phyloP scores from a whole-genome alignment of 2,329 filamentous ascomycete species.

The Aspergillus ibericus region DNA sequence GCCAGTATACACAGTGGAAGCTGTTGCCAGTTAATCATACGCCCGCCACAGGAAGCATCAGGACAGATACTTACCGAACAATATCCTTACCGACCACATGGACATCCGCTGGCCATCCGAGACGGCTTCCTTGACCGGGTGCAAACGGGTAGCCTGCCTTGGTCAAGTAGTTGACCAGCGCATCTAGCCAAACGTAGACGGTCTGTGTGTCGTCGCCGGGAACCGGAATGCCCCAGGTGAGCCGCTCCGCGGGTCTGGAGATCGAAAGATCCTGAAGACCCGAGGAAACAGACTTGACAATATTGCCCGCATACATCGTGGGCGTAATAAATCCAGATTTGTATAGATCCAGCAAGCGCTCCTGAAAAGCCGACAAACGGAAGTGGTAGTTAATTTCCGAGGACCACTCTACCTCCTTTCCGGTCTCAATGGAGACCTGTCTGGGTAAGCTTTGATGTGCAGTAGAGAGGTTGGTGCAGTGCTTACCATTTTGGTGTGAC shows the following conservation, averaged over 20 bases:
- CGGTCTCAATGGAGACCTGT: slow-evolving; percentile 74
- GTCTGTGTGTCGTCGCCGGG: slow-evolving; percentile 83
- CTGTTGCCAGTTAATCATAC: slow-evolving; percentile 31
- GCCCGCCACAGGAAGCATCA: neutral
- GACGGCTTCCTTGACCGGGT: slow-evolving; percentile 60
- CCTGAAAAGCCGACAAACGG: slow-evolving; percentile 76
- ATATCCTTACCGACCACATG: slow-evolving; percentile 98
- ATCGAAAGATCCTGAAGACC: slow-evolving; percentile 86
- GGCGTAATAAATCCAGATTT: slow-evolving; percentile 78
- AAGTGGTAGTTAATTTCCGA: slow-evolving; percentile 96
- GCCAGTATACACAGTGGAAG: slow-evolving; percentile 98
- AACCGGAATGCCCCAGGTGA: slow-evolving; percentile 86
- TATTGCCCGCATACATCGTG: slow-evolving; percentile 69
- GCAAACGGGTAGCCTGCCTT: slow-evolving; percentile 78
- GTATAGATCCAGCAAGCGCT: slow-evolving; percentile 79
- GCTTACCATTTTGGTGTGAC: slow-evolving; percentile 71
- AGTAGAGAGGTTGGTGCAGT: neutral
- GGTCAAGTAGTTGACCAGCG: slow-evolving; percentile 89
- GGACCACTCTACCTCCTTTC: slow-evolving; percentile 91
- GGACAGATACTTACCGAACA: slow-evolving; percentile 54
- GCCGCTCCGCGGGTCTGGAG: slow-evolving; percentile 73
- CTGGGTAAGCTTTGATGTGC: slow-evolving; percentile 13
- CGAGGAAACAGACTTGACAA: slow-evolving; percentile 72
- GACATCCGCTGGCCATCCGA: slow-evolving; percentile 85
- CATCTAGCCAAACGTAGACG: slow-evolving; percentile 98